Evolutionary conservation across 352 stramenopile genomes (phyloP).

Genomic region (Pythium inflatum): DNA sequence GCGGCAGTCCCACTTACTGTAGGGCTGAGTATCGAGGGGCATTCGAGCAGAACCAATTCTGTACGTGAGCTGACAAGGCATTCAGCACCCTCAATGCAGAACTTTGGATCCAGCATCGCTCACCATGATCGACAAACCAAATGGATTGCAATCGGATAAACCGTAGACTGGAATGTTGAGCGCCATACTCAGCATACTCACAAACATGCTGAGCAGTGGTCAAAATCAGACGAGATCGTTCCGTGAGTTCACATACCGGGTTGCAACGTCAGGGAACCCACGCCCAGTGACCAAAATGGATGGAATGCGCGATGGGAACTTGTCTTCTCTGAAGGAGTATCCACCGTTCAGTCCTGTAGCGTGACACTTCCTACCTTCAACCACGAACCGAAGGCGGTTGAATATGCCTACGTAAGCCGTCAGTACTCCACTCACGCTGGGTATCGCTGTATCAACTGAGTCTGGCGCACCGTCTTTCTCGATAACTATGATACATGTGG

Average conservation of each 20-base stretch:
- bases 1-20: constrained; percentile 38
- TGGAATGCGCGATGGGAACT: constrained; percentile 86
- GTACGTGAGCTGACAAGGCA: constrained; percentile 79
- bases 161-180: constrained; percentile 90
- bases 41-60: constrained; percentile 86
- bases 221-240: background rate
- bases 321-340: constrained; percentile 84
- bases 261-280: constrained; percentile 95
- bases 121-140: constrained; percentile 92
- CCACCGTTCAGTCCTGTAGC: too few relatives aligned
- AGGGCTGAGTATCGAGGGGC: constrained; percentile 71
- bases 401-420: constrained; percentile 86
- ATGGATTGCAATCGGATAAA: constrained; percentile 95
- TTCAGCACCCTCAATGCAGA: background rate
- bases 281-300: constrained; percentile 94
- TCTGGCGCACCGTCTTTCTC: constrained; percentile 91
- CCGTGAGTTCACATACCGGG: constrained; percentile 58
- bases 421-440: background rate
- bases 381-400: constrained; percentile 75
- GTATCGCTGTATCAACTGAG: background rate
- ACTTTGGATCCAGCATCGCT: background rate
- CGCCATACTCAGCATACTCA: constrained; percentile 71
- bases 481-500: constrained; percentile 92
- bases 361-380: background rate
- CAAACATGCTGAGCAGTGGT: constrained; percentile 64